Conservation (phyloP, 164 flowering plant genomes). For the Aristolochia contorta region DNA sequence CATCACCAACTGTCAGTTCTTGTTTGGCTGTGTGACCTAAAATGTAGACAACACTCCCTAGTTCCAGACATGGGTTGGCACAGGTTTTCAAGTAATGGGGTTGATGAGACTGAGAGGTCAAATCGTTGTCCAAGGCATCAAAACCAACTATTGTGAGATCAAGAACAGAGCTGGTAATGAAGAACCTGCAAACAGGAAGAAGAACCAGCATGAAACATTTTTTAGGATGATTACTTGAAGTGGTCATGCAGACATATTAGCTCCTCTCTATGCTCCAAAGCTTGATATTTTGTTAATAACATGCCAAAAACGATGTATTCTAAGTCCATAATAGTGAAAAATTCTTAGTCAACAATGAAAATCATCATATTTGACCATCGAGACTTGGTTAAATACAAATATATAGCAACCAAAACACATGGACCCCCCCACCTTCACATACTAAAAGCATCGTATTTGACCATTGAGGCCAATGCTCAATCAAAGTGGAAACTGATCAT, state of each 20-base stretch:
- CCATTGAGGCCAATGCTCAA: not conserved
- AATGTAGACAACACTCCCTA: constrained; percentile 73
- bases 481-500: no score
- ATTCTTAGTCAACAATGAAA: no score
- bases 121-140: constrained; percentile 67
- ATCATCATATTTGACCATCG: no score
- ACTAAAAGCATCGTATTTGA: not conserved
- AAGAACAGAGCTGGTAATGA: constrained; percentile 86
- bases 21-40: constrained; percentile 60
- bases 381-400: not conserved
- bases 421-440: not conserved
- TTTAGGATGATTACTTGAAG: no score
- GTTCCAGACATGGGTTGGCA: constrained; percentile 63
- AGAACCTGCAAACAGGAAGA: constrained; percentile 53
- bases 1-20: constrained; percentile 77
- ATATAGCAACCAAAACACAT: not conserved
- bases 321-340: no score
- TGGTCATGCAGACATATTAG: no score
- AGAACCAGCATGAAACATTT: not conserved
- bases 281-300: no score
- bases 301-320: no score
- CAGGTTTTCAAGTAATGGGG: constrained; percentile 78
- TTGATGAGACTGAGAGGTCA: constrained; percentile 45
- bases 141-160: constrained; percentile 92
- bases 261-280: no score